Percentiles rank a stretch among this genome's conserved stretches.
Conservation (phyloP, 768 basidiomycete genomes). For the Kwoniella sp. region DNA sequence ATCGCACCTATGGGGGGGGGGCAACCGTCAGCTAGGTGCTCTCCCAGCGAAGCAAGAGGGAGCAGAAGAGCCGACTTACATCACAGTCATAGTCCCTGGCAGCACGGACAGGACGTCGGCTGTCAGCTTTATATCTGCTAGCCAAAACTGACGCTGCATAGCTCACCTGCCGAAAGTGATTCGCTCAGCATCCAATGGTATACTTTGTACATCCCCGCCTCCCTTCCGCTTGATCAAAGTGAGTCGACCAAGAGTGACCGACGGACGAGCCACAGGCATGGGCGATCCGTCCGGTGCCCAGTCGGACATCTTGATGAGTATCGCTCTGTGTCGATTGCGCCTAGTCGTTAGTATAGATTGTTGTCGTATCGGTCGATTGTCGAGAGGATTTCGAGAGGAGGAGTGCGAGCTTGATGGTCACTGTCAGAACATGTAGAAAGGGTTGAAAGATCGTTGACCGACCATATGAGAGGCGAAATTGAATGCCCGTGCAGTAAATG, state of each 20-base stretch:
- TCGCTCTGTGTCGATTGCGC: background rate
- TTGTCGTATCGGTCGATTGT: background rate
- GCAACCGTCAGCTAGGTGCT: background rate
- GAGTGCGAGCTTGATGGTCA: background rate
- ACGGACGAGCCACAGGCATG: slow-evolving; percentile 8
- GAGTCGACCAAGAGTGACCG: slow-evolving; percentile 31
- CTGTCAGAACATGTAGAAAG: background rate
- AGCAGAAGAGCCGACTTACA: slow-evolving; percentile 21
- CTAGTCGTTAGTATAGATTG: background rate
- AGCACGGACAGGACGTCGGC: background rate
- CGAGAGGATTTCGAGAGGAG: background rate
- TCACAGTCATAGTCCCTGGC: slow-evolving; percentile 43
- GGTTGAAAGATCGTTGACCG: background rate
- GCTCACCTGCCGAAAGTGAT: slow-evolving; percentile 48
- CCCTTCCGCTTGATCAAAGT: slow-evolving; percentile 36
- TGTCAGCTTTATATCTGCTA: too few species aligned
- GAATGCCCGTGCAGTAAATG: too few species aligned
- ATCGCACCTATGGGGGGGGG: slow-evolving; percentile 35
- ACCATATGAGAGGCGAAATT: too few species aligned
- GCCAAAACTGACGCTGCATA: too few species aligned
- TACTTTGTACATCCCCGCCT: slow-evolving; percentile 39
- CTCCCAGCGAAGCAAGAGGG: background rate
- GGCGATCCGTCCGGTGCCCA: slow-evolving; percentile 23
- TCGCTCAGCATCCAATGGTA: slow-evolving; percentile 43
- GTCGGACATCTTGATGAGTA: slow-evolving; percentile 6